These are phyloP conservation scores for Fusarium neocosmosporiellum DNA, from an alignment of 2,329 filamentous ascomycete species.

Conservation along the genomic window DNA sequence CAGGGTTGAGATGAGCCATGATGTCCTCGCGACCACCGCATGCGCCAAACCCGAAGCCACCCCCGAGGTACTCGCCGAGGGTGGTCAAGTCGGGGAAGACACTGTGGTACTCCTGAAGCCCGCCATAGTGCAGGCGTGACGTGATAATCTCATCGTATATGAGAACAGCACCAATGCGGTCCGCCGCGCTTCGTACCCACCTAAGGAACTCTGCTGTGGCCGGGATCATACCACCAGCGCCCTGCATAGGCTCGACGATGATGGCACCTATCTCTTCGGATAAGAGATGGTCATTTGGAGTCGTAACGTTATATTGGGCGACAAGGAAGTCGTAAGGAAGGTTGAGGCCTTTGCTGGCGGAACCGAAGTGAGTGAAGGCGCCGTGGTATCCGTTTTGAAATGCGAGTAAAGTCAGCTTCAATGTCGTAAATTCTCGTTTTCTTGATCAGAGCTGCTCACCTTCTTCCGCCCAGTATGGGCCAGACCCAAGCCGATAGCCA, in stretches of 20 bases:
- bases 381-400: neutral
- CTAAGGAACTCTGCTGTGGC: neutral
- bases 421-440: too few relatives aligned
- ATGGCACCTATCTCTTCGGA: neutral
- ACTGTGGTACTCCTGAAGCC: neutral
- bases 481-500: constrained; percentile 64
- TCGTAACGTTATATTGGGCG: neutral
- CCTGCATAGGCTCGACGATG: neutral
- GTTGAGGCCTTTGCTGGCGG: neutral
- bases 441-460: too few relatives aligned
- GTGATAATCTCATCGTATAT: neutral
- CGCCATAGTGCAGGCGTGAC: neutral
- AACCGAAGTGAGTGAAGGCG: neutral
- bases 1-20: constrained; percentile 66
- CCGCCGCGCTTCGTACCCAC: neutral
- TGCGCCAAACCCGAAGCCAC: constrained; percentile 71
- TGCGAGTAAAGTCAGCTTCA: neutral
- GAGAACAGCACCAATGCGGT: neutral
- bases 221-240: neutral
- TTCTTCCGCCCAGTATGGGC: constrained; percentile 50
- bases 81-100: constrained; percentile 56
- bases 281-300: neutral
- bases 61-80: constrained; percentile 73
- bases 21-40: constrained; percentile 70
- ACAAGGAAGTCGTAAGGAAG: neutral